Percentiles rank a stretch among this genome's conserved stretches.
These are phyloP conservation scores for Stereum hirsutum DNA, from an alignment of 1,284 basidiomycete species.

Conservation along the genomic window DNA sequence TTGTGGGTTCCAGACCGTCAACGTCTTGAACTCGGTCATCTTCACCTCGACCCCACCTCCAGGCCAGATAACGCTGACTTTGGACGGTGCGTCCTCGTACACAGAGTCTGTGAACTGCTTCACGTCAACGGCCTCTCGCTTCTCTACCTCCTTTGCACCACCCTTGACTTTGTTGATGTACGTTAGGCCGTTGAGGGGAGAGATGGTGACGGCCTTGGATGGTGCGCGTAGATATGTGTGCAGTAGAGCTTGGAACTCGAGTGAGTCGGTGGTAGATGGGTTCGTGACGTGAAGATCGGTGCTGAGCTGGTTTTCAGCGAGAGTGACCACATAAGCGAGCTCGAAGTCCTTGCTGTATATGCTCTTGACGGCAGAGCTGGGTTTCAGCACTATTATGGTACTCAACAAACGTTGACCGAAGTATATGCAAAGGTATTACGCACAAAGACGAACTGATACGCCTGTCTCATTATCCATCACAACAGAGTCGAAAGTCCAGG, in stretches of 20 bases:
- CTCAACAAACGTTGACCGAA: background rate
- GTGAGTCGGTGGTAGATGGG: slow-evolving; percentile 29
- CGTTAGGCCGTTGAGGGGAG: slow-evolving; percentile 46
- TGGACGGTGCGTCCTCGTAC: slow-evolving; percentile 53
- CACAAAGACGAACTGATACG: slow-evolving; percentile 69
- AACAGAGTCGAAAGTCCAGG: slow-evolving; percentile 59
- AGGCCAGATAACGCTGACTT: slow-evolving; percentile 54
- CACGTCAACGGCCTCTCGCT: slow-evolving; percentile 55
- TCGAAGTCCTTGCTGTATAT: slow-evolving; percentile 57
- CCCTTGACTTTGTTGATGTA: slow-evolving; percentile 74
- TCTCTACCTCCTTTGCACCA: slow-evolving; percentile 51
- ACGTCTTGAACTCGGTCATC: slow-evolving; percentile 59
- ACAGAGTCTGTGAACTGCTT: slow-evolving; percentile 61
- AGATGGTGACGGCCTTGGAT: slow-evolving; percentile 45
- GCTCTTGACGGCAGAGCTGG: slow-evolving; percentile 46
- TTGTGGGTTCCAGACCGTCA: slow-evolving; percentile 85
- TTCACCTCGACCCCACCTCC: slow-evolving; percentile 47
- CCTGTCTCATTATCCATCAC: slow-evolving; percentile 63
- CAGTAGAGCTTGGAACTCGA: slow-evolving; percentile 82
- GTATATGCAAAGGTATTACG: slow-evolving; percentile 17
- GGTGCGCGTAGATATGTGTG: slow-evolving; percentile 81
- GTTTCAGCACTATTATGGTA: slow-evolving; percentile 42
- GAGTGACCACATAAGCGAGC: slow-evolving; percentile 71
- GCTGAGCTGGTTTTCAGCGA: slow-evolving; percentile 65
- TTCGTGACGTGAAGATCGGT: slow-evolving; percentile 79